Conservation (phyloP, 2,329 filamentous ascomycete genomes). For the Hirsutella minnesotensis region DNA sequence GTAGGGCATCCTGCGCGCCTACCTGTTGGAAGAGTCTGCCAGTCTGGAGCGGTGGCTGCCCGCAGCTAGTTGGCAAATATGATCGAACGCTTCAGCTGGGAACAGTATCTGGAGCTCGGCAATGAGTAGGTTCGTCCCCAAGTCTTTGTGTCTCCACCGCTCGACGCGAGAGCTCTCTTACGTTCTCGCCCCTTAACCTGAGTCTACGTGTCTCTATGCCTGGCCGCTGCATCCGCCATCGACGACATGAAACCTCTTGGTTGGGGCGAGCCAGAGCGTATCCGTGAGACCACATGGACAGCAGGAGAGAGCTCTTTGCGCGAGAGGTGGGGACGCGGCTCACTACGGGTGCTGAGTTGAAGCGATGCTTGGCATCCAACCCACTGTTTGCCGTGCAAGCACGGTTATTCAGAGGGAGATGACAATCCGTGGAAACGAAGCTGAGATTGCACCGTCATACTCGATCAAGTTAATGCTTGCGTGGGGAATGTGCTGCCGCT, state of each 20-base stretch:
- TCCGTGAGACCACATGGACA: not conserved
- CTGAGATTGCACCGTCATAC: slow-evolving; percentile 95
- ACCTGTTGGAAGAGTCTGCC: not conserved
- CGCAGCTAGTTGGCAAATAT: not conserved
- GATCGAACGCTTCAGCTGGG: slow-evolving; percentile 6
- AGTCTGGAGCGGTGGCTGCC: slow-evolving; percentile 52
- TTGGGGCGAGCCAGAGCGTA: too few species aligned
- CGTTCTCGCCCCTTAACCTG: not conserved
- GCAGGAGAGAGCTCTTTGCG: not conserved
- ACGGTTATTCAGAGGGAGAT: slow-evolving; percentile 24
- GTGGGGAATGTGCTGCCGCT: slow-evolving; percentile 96
- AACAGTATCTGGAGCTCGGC: slow-evolving; percentile 9
- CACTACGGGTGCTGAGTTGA: slow-evolving; percentile 77
- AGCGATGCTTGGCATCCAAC: slow-evolving; percentile 40
- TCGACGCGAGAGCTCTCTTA: slow-evolving; percentile 3
- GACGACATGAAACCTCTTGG: too few species aligned
- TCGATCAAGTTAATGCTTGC: slow-evolving; percentile 99
- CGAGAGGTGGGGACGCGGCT: slow-evolving; percentile 41
- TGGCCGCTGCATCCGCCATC: too few species aligned
- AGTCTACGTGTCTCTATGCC: too few species aligned
- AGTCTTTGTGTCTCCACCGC: slow-evolving; percentile 22
- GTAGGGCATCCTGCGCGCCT: slow-evolving; percentile 34
- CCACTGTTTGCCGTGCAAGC: slow-evolving; percentile 8
- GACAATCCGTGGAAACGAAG: slow-evolving; percentile 43
- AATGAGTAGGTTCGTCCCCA: slow-evolving; percentile 30